Conservation (phyloP, 345 rosid species). For the Sapria himalayana region DNA sequence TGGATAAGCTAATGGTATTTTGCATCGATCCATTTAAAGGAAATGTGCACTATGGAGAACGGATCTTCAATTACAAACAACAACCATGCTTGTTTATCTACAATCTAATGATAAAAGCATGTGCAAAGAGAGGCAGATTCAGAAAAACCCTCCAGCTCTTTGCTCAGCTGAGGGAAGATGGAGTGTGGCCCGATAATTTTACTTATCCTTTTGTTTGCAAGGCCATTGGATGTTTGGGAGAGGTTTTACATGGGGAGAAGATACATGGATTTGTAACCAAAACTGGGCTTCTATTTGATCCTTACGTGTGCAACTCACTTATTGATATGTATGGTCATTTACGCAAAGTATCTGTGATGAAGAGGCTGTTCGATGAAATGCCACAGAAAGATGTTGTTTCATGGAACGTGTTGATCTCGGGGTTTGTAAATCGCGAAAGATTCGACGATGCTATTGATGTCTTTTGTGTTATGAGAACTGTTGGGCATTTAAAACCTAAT, state of each 20-base stretch:
- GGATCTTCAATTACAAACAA: conserved; percentile 10
- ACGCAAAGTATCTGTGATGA: conserved; percentile 14
- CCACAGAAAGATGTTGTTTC: conserved; percentile 40
- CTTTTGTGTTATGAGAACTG: conserved; percentile 24
- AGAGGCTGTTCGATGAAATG: conserved; percentile 51
- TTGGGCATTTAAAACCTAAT: conserved; percentile 23
- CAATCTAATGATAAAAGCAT: conserved; percentile 43
- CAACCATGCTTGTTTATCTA: conserved; percentile 22
- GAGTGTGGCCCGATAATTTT: conserved; percentile 50
- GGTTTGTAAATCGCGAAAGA: conserved; percentile 27
- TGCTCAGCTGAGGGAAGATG: conserved; percentile 22
- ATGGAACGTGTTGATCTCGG: conserved; percentile 52
- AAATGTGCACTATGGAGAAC: conserved; percentile 17
- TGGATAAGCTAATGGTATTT: conserved; percentile 25
- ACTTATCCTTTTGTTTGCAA: conserved; percentile 47
- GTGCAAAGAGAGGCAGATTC: conserved; percentile 18
- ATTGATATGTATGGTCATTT: conserved; percentile 43
- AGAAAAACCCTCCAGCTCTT: conserved; percentile 25
- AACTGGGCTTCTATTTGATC: conserved; percentile 33
- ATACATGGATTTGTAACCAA: conserved; percentile 36
- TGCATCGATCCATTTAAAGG: conserved; percentile 16
- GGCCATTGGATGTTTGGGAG: conserved; percentile 12
- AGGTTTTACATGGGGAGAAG: conserved; percentile 18
- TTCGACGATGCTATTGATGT: conserved; percentile 30
- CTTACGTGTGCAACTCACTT: conserved; percentile 39